Base-by-base conservation (phyloP, 2,329 filamentous ascomycete species). In the Fusarium nurragi region DNA sequence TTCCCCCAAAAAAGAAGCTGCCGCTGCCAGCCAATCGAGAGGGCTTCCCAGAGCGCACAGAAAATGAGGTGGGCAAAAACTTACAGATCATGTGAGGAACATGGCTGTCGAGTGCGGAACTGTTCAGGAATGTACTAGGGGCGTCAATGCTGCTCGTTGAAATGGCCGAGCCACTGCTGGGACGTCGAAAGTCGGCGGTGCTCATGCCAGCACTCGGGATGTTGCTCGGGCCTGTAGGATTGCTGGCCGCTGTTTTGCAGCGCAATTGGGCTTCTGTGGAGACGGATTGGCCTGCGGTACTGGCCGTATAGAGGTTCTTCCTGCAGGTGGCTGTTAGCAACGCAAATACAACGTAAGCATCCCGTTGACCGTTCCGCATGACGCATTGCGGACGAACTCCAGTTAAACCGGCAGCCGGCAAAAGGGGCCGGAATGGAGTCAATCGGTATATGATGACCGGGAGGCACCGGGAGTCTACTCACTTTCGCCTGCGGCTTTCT, bases 401-500 rank as follows among this genome's bases (percentile, higher is more conserved):
- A 59, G 38, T 36, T n/a, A 43, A 51, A 47, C 49, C 47, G 50
- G 40, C 47, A 44, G 28, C 44, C 43, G 36, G 37, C 38, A 32
- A 23, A 45, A n/a, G 40, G 54, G 51, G 43, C 53, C 46, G 37
- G 26, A 38, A 50, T 36, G 47, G 28, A 60, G 52, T 49, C 50
- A 36, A 46, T 41, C 59, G 57, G 25, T 32, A 55, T 22, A 51
- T 43, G 37, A 64, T 50, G 50, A n/a, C 48, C 45, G 59, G 43
- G 44, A 43, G 38, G 30, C 30, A n/a, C 44, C n/a, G n/a, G 40
- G 37, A 11, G 25, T 58, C 47, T 49, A 88, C 90, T 86, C 79
- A 93, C 90, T 92, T 93, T 84, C 93, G 90, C 72, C 93, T 88
- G 71, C 93, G 92, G 80, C 91, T 94, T 77, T 96, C 89, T 67